These are phyloP conservation scores for Sugiyamaella paludigena DNA, from an alignment of 1,139 yeast species.

Conservation along the genomic window DNA sequence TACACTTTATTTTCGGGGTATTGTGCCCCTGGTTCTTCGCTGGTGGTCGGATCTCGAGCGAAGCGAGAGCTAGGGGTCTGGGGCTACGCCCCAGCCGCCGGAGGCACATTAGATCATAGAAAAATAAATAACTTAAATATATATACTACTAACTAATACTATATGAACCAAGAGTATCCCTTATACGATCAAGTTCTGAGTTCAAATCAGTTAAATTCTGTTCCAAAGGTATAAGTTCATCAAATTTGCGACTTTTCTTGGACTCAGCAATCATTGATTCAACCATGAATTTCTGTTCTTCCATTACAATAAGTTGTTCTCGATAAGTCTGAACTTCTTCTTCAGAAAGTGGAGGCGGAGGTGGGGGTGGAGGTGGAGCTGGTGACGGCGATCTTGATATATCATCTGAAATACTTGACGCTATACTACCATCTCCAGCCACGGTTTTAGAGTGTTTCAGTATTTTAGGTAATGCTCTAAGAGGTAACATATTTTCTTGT, in stretches of 20 bases:
- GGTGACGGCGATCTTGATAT: constrained; percentile 4
- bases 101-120: not conserved
- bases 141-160: not conserved
- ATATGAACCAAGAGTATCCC: constrained; percentile 25
- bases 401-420: constrained; percentile 6
- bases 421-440: constrained; percentile 4
- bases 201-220: constrained; percentile 59
- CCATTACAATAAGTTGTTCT: constrained; percentile 80
- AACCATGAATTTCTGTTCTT: constrained; percentile 76
- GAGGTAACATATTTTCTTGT: constrained; percentile 54
- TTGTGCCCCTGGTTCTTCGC: too few relatives aligned
- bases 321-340: constrained; percentile 13
- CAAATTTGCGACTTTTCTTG: constrained; percentile 68
- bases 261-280: constrained; percentile 60
- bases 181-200: constrained; percentile 50
- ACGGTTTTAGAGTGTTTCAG: constrained; percentile 33
- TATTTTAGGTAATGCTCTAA: constrained; percentile 48
- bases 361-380: constrained; percentile 6
- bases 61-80: constrained; percentile 1
- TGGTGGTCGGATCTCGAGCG: too few relatives aligned
- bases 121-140: not conserved
- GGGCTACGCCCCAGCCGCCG: constrained; percentile 2
- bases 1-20: too few relatives aligned
- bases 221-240: constrained; percentile 64
- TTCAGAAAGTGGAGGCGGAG: constrained; percentile 17